Evolutionary conservation across 2,329 filamentous ascomycete species (phyloP).

Genomic region (Alternaria brassicae): DNA sequence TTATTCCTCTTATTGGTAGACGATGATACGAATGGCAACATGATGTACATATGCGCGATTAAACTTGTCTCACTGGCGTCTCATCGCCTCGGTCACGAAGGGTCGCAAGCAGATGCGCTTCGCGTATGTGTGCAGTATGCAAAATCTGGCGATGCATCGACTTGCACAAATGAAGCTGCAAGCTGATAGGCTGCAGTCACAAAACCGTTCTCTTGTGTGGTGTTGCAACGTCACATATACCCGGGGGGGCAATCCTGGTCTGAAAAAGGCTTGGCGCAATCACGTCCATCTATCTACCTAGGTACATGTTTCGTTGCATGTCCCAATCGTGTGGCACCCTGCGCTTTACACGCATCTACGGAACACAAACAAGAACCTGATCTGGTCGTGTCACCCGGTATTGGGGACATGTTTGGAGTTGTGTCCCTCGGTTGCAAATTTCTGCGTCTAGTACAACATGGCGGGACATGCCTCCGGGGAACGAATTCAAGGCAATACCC

Average conservation of each 20-base stretch:
- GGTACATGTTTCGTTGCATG: background rate
- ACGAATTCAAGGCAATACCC: background rate
- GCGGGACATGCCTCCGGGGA: constrained; percentile 3
- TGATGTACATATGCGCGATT: constrained; percentile 17
- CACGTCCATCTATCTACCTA: background rate
- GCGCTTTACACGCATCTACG: background rate
- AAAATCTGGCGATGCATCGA: background rate
- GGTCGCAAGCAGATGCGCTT: constrained; percentile 2
- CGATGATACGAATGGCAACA: too few relatives aligned
- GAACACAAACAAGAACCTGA: background rate
- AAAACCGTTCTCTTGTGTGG: background rate
- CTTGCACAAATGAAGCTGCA: background rate
- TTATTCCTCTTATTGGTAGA: too few relatives aligned
- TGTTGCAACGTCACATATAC: background rate
- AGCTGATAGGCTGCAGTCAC: background rate
- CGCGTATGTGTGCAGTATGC: background rate
- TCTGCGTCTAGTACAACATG: constrained; percentile 4
- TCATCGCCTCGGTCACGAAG: constrained; percentile 26
- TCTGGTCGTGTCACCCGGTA: constrained; percentile 10
- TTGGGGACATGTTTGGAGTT: constrained; percentile 7
- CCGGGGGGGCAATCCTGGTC: background rate
- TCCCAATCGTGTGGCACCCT: background rate
- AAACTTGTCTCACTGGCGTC: constrained; percentile 38
- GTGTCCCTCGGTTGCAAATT: constrained; percentile 5
- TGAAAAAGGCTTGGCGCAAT: constrained; percentile 4